Base-by-base conservation (phyloP, 2,329 filamentous ascomycete genomes). In the Zalaria sp. region DNA sequence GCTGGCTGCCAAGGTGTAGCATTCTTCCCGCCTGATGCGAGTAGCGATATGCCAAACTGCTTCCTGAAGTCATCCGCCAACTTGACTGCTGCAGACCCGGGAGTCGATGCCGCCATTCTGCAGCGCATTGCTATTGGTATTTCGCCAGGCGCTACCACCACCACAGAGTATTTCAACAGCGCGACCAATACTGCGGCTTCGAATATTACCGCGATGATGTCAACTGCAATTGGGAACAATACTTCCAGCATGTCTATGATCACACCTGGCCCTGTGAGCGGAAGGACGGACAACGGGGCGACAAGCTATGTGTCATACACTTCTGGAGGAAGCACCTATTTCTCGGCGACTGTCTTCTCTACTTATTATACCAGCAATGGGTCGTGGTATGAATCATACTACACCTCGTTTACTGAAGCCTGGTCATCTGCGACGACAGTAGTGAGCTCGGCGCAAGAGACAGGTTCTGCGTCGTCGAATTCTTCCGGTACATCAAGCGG, bases 1-100 rank as follows among this genome's bases (percentile, higher is more conserved):
- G 51, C 53, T 1, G 52, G 55, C n/a, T 60, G 57, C 44, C 49
- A 56, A 43, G 56, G 53, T 31, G 49, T 54, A 5, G 53, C 52
- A 4, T 57, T 51, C 49, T 54, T 53, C 43, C n/a, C 7, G 7
- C 29, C 29, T 32, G n/a, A 7, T n/a, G n/a, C 29, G 7, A 46
- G 47, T n/a, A 42, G 47, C 11, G 52, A 50, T 6, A 6, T 35
- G 26, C 49, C 48, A 32, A 58, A 58, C 38, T 60, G 57, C 41
- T 56, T 57, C 47, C 42, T 60, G 38, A 58, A 59, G 43, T 39
- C 47, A 2, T 46, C 46, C 8, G 50, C 51, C 8, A 52, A 55
- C 25, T 45, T 42, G 8, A 51, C 46, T 7, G 49, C 54, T 5
- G 38, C 49, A 5, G 51, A 50, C 8, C 29, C 43, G 7, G 55